Base-by-base conservation (phyloP, 2,329 filamentous ascomycete species). In the Pyricularia pennisetigena region DNA sequence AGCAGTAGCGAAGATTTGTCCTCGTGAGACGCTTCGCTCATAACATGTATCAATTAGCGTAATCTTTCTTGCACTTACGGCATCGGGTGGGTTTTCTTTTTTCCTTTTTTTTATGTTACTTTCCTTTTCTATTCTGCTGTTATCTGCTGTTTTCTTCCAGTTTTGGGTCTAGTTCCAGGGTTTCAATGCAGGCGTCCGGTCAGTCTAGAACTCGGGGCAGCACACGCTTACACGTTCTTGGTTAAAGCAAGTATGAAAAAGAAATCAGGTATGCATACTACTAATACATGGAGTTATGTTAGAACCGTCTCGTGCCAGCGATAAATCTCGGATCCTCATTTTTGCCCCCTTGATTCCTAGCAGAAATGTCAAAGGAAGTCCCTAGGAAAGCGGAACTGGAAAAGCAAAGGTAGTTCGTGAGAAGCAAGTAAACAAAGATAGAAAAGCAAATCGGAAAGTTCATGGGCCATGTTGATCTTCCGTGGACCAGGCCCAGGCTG, bases 1-100 rank as follows among this genome's bases (percentile, higher is more conserved):
- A 67, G 66, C n/a, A 62, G 66, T 12, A 67, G 54, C 54, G 66
- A 67, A 10, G 54, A 67, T 23, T 14, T 67, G 28, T 35, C 24
- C 10, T 16, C 20, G 23, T 61, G 57, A 61, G 10, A 12, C 23
- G 57, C 23, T 24, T 24, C n/a, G 23, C 16, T 5, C 57, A 24
- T 23, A 8, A 24, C 3, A 5, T 57, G n/a, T 57, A 23, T n/a
- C 16, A 57, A 57, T n/a, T 57, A n/a, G 20, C 20, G 32, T 2
- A 4, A n/a, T 65, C 9, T 7, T 9, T 32, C 16, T 35, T 23
- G 16, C 54, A 24, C 23, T 57, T 57, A 57, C 54, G 54, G 62
- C n/a, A 10, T 64, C n/a, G 1, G 5, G 23, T 20, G 23, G 23
- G 2, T 62, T 24, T 28, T 62, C 28, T 24, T 16, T 26, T 61